These are phyloP conservation scores for Arabis alpina DNA, from an alignment of 345 rosid genomes.

Conservation along the genomic window DNA sequence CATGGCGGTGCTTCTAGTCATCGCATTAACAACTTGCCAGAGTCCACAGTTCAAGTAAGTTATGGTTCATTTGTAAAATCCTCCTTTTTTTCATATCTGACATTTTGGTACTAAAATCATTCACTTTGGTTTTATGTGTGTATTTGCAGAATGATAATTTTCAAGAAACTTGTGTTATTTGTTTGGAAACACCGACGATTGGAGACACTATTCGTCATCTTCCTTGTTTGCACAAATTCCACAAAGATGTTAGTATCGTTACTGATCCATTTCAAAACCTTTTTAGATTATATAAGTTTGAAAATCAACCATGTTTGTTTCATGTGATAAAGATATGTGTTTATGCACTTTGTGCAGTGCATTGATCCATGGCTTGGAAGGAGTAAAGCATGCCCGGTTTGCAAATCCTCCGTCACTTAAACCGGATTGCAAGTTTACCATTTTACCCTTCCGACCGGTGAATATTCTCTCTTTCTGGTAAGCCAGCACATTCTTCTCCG, in stretches of 20 bases:
- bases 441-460: slow-evolving; percentile 17
- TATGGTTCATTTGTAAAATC: slow-evolving; percentile 9
- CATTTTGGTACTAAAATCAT: not conserved
- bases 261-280: slow-evolving; percentile 7
- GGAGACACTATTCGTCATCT: slow-evolving; percentile 94
- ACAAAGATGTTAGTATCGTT: slow-evolving; percentile 67
- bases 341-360: slow-evolving; percentile 57
- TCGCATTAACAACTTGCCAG: slow-evolving; percentile 79
- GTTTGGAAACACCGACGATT: slow-evolving; percentile 73
- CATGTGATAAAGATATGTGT: not conserved
- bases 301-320: not conserved
- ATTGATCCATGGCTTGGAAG: slow-evolving; percentile 94
- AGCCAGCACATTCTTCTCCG: not conserved
- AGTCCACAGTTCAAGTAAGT: slow-evolving; percentile 69
- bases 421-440: not conserved
- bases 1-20: slow-evolving; percentile 65
- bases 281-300: not conserved
- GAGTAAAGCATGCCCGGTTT: slow-evolving; percentile 82
- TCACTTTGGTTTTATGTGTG: slow-evolving; percentile 25
- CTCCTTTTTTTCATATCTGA: not conserved
- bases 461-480: not conserved
- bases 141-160: slow-evolving; percentile 58
- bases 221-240: slow-evolving; percentile 98
- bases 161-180: slow-evolving; percentile 79
- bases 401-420: slow-evolving; percentile 79